phyloP scores from a whole-genome alignment of 345 rosid genomes.

The Ricinus communis region DNA sequence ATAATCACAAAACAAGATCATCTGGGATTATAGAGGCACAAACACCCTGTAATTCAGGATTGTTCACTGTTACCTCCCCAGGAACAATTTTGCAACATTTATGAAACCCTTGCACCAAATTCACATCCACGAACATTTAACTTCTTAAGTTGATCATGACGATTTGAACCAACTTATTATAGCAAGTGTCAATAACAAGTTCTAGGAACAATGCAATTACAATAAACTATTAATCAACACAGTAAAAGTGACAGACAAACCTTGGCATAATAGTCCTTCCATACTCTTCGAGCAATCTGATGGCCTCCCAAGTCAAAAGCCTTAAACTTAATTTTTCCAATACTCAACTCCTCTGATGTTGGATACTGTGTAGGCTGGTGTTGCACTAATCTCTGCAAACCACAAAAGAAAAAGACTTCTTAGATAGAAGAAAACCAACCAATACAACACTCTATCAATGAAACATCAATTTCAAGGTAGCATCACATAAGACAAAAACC shows the following conservation, averaged over 20 bases:
- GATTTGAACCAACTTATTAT: neutral
- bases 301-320: slow-evolving; percentile 93
- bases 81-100: neutral
- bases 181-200: too few species aligned
- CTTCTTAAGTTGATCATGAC: neutral
- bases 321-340: slow-evolving; percentile 86
- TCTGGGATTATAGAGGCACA: slow-evolving; percentile 41
- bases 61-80: too few species aligned
- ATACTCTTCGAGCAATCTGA: slow-evolving; percentile 87
- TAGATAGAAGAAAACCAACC: too few species aligned
- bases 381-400: slow-evolving; percentile 75
- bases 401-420: neutral
- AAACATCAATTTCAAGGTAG: too few species aligned
- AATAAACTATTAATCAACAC: neutral
- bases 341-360: slow-evolving; percentile 86
- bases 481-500: too few species aligned
- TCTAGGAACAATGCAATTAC: too few species aligned
- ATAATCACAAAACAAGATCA: slow-evolving; percentile 27
- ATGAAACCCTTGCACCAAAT: neutral
- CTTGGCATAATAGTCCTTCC: slow-evolving; percentile 96
- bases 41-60: neutral
- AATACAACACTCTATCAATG: too few species aligned
- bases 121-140: neutral
- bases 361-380: slow-evolving; percentile 94
- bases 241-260: slow-evolving; percentile 21